A percentile compares a stretch with the other conserved stretches of the same genome.
Evolutionary conservation across 148 eudicot genomes (phyloP).

Genomic region (Vaccinium myrtillus): DNA sequence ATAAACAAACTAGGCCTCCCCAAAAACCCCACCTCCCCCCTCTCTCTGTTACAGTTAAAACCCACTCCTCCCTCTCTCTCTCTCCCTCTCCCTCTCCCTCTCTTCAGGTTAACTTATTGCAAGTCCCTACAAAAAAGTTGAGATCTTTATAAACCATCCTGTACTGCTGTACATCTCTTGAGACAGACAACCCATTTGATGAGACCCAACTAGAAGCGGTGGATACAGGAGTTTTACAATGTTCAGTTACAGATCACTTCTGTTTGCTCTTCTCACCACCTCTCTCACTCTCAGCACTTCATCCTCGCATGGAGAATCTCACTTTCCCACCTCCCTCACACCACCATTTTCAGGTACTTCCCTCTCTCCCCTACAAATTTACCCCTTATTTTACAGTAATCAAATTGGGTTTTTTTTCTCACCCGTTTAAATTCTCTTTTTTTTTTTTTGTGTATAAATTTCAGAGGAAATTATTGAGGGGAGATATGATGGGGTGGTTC

Average conservation of each 20-base stretch:
- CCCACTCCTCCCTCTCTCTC: neutral
- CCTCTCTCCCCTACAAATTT: neutral
- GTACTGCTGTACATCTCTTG: neutral
- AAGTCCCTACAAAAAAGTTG: neutral
- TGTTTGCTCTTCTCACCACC: constrained; percentile 11
- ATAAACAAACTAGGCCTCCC: neutral
- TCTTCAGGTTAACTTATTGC: neutral
- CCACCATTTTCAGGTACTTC: constrained; percentile 16
- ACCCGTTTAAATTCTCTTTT: neutral
- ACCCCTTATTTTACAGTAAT: neutral
- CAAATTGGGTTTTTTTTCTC: neutral
- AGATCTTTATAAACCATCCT: neutral
- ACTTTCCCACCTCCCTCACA: constrained; percentile 15
- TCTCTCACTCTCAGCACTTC: neutral
- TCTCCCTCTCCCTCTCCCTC: neutral
- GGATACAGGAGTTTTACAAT: neutral
- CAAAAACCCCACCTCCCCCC: neutral
- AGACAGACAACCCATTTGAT: neutral
- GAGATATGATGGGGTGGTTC: constrained; percentile 1
- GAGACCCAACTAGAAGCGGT: neutral
- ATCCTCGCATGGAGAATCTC: constrained; percentile 11
- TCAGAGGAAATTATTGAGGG: constrained; percentile 23
- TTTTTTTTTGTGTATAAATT: neutral
- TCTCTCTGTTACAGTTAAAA: neutral
- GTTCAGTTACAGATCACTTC: constrained; percentile 5